A percentile compares a stretch with the other conserved stretches of the same genome.
These are phyloP conservation scores for Halocafeteria seosinensis DNA, from an alignment of 108 stramenopile genomes.

Conservation along the genomic window DNA sequence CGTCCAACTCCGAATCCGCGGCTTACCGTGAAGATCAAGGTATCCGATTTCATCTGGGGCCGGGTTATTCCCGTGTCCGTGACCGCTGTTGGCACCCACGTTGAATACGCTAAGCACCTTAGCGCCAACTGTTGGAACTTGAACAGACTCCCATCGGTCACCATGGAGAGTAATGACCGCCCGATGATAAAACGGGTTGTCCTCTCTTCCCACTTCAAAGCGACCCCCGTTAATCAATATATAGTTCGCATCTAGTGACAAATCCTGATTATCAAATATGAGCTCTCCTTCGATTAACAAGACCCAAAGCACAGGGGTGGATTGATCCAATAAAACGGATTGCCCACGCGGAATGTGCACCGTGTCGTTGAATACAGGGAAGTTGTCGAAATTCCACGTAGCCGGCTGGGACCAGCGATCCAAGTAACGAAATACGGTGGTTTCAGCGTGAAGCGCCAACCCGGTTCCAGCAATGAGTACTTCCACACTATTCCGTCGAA, in stretches of 20 bases:
- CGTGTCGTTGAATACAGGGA: constrained; percentile 16
- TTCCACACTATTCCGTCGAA: neutral
- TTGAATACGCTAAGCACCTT: constrained; percentile 15
- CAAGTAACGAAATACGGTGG: constrained; percentile 1
- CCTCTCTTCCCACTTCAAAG: constrained; percentile 17
- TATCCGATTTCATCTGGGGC: neutral
- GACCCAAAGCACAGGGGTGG: constrained; percentile 4
- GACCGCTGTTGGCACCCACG: too few species aligned
- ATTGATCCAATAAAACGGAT: constrained; percentile 16
- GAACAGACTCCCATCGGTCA: constrained; percentile 12
- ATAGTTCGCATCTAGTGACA: constrained; percentile 14
- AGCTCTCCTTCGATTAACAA: constrained; percentile 15
- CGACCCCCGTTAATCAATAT: constrained; percentile 13
- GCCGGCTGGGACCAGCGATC: constrained; percentile 8
- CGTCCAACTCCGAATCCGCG: neutral
- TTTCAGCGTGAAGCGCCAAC: neutral
- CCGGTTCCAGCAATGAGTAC: neutral
- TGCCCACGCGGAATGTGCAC: constrained; percentile 19
- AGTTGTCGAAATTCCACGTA: constrained; percentile 6
- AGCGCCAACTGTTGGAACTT: constrained; percentile 17
- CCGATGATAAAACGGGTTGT: constrained; percentile 11
- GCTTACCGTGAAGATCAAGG: constrained; percentile 13
- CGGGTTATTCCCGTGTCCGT: neutral
- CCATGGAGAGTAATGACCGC: constrained; percentile 21
- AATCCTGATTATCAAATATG: constrained; percentile 10